Percentiles rank a stretch among this genome's conserved stretches.
Conservation (phyloP, 2,329 filamentous ascomycete genomes). For the Teratosphaeria nubilosa region DNA sequence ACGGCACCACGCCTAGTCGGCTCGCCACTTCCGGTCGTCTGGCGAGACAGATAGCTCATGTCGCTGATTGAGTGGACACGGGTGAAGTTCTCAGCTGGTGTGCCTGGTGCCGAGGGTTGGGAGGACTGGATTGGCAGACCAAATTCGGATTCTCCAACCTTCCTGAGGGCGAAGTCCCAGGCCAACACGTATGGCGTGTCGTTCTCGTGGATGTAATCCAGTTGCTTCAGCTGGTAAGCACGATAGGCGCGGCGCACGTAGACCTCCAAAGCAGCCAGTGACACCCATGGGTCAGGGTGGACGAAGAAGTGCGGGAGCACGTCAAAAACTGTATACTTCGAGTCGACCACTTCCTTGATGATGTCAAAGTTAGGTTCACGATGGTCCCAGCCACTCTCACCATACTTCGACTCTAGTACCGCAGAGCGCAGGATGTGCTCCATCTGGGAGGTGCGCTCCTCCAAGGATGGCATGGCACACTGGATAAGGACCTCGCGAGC, state of each 20-base stretch:
- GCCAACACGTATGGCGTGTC: constrained; percentile 73
- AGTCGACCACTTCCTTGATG: constrained; percentile 96
- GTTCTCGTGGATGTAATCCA: constrained; percentile 72
- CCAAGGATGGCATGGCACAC: constrained; percentile 87
- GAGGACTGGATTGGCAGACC: constrained; percentile 70
- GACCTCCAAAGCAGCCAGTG: constrained; percentile 84
- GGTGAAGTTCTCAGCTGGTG: constrained; percentile 54
- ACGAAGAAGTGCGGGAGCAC: constrained; percentile 92
- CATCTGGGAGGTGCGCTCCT: constrained; percentile 93
- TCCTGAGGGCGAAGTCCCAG: constrained; percentile 93
- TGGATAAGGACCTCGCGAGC: constrained; percentile 96
- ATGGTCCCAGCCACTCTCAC: constrained; percentile 94
- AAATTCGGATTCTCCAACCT: constrained; percentile 85
- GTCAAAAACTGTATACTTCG: constrained; percentile 96
- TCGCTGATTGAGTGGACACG: constrained; percentile 92
- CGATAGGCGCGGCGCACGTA: constrained; percentile 95
- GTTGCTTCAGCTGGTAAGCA: constrained; percentile 81
- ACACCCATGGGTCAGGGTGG: constrained; percentile 89
- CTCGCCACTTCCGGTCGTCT: constrained; percentile 52
- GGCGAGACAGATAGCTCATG: constrained; percentile 75
- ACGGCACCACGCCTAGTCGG: constrained; percentile 86
- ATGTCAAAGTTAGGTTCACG: constrained; percentile 80
- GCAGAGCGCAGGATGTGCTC: constrained; percentile 95
- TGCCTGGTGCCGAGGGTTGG: constrained; percentile 64
- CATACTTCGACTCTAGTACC: constrained; percentile 92